Evolutionary conservation across 2,329 filamentous ascomycete species (phyloP).

Genomic region (Colletotrichum sansevieriae): DNA sequence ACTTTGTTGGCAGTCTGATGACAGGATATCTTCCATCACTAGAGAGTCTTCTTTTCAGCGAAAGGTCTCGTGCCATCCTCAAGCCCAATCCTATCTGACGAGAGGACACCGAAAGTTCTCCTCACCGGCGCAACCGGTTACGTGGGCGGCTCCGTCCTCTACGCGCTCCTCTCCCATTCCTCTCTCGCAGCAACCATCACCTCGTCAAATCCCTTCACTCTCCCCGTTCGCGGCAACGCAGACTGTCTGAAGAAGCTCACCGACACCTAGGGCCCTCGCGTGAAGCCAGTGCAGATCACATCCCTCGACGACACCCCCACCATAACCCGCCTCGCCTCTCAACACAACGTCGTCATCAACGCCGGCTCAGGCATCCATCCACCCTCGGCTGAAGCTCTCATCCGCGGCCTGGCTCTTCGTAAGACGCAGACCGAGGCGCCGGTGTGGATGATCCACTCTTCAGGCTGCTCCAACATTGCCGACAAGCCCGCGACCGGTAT

Average conservation of each 20-base stretch:
- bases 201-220: slow-evolving; percentile 20
- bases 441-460: slow-evolving; percentile 43
- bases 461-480: slow-evolving; percentile 42
- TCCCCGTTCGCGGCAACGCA: slow-evolving; percentile 23
- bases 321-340: slow-evolving; percentile 32
- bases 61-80: background rate
- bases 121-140: slow-evolving; percentile 43
- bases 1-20: too few species aligned
- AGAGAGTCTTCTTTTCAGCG: too few species aligned
- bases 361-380: slow-evolving; percentile 51
- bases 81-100: background rate
- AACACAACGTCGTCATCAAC: slow-evolving; percentile 52
- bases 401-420: slow-evolving; percentile 51
- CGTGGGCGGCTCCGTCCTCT: slow-evolving; percentile 42
- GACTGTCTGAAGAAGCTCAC: slow-evolving; percentile 27
- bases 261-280: slow-evolving; percentile 29
- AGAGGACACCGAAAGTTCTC: slow-evolving; percentile 32
- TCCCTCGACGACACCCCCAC: slow-evolving; percentile 38
- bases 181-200: slow-evolving; percentile 19
- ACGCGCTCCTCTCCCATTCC: slow-evolving; percentile 34
- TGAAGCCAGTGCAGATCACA: slow-evolving; percentile 26
- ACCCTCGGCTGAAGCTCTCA: slow-evolving; percentile 50
- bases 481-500: slow-evolving; percentile 41
- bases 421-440: slow-evolving; percentile 24
- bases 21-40: too few species aligned